Percentiles rank a stretch among this genome's conserved stretches.
Conservation (phyloP, 108 stramenopile species). For the Cyclostephanos tholiformis region DNA sequence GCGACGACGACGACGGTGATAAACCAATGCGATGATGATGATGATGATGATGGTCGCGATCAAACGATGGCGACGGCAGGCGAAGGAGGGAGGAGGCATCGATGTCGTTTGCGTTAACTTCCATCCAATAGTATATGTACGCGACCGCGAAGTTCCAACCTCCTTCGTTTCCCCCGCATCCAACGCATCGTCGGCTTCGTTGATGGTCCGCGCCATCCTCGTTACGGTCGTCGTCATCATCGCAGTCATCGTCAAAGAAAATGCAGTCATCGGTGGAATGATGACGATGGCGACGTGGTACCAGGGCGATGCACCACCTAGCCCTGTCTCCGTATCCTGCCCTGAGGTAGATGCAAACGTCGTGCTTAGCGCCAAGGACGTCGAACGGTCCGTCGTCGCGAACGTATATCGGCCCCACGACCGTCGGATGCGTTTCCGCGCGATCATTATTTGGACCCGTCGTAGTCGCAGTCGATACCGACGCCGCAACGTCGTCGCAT, state of each 20-base stretch:
- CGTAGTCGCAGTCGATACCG: background rate
- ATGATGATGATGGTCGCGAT: too few relatives aligned
- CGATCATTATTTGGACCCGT: background rate
- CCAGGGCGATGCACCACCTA: conserved; percentile 29
- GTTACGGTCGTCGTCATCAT: background rate
- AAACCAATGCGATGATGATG: too few relatives aligned
- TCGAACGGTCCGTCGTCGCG: conserved; percentile 17
- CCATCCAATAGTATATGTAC: conserved; percentile 41
- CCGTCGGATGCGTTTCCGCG: background rate
- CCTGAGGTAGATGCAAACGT: conserved; percentile 22
- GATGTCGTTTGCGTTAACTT: conserved; percentile 4
- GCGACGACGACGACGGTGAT: too few relatives aligned
- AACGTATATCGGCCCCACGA: conserved; percentile 1
- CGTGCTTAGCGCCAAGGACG: conserved; percentile 2
- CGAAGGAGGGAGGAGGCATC: too few relatives aligned
- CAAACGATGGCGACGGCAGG: too few relatives aligned
- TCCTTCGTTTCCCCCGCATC: background rate
- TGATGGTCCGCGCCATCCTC: background rate
- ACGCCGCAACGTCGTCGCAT: background rate
- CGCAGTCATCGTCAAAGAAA: too few relatives aligned
- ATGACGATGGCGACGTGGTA: too few relatives aligned
- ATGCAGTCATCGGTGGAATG: too few relatives aligned
- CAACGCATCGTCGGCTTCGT: background rate
- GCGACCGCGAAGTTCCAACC: conserved; percentile 18
- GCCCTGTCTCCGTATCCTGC: conserved; percentile 27